Conservation (phyloP, 2,329 filamentous ascomycete species). For the Phaeosphaeria sp. region DNA sequence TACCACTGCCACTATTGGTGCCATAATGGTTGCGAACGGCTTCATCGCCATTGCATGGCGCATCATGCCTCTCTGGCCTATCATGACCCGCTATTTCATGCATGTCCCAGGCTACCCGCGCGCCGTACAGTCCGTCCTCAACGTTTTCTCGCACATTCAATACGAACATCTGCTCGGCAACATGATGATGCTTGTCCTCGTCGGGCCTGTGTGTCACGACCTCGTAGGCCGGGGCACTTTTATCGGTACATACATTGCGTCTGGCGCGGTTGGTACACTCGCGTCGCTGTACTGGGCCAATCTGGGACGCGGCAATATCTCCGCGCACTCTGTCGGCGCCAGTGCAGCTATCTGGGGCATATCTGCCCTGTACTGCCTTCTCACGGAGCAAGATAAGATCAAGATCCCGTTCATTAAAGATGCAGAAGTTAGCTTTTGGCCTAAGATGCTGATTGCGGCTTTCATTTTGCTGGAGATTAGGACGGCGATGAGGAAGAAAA, state of each 20-base stretch:
- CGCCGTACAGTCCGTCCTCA: slow-evolving; percentile 66
- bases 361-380: slow-evolving; percentile 33
- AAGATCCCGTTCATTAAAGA: slow-evolving; percentile 42
- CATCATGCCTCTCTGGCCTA: slow-evolving; percentile 67
- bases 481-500: slow-evolving; percentile 16
- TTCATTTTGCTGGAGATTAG: slow-evolving; percentile 36
- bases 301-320: slow-evolving; percentile 34
- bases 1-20: slow-evolving; percentile 58
- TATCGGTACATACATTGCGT: slow-evolving; percentile 42
- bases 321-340: slow-evolving; percentile 40
- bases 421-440: slow-evolving; percentile 33
- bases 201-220: slow-evolving; percentile 60
- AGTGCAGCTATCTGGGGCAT: slow-evolving; percentile 45
- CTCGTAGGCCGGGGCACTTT: slow-evolving; percentile 45
- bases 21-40: slow-evolving; percentile 67
- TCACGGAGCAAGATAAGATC: slow-evolving; percentile 40
- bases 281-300: slow-evolving; percentile 42
- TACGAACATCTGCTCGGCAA: slow-evolving; percentile 66
- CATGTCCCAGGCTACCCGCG: slow-evolving; percentile 62
- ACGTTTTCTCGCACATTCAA: slow-evolving; percentile 72
- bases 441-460: slow-evolving; percentile 35
- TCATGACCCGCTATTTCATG: slow-evolving; percentile 68
- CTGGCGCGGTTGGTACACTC: slow-evolving; percentile 43
- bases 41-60: slow-evolving; percentile 66
- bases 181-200: slow-evolving; percentile 68